Evolutionary conservation across 2,329 filamentous ascomycete species (phyloP).

Genomic region (Penicillium hordei): DNA sequence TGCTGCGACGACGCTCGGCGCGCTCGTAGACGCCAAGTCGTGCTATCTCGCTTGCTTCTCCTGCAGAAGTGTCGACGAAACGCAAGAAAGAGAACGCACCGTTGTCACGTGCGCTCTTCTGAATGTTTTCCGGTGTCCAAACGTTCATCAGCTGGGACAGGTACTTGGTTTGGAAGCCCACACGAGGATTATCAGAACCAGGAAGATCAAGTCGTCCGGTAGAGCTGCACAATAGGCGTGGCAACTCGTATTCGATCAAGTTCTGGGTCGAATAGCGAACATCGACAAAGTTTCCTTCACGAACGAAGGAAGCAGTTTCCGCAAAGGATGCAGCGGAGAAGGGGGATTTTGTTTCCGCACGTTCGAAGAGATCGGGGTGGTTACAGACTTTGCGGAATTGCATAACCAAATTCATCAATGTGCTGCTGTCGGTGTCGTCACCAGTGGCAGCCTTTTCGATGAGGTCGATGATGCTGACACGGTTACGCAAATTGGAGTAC

Average conservation of each 20-base stretch:
- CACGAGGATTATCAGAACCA: slow-evolving; percentile 68
- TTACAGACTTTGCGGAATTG: slow-evolving; percentile 99
- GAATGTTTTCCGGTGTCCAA: slow-evolving; percentile 78
- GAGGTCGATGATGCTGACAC: slow-evolving; percentile 97
- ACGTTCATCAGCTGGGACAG: slow-evolving; percentile 84
- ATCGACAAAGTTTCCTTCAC: slow-evolving; percentile 76
- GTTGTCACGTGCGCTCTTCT: slow-evolving; percentile 59
- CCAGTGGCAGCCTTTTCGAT: slow-evolving; percentile 95
- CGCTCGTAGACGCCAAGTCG: slow-evolving; percentile 72
- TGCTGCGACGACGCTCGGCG: slow-evolving; percentile 58
- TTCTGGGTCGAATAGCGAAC: slow-evolving; percentile 87
- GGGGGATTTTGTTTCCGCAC: slow-evolving; percentile 85
- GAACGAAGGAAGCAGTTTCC: slow-evolving; percentile 91
- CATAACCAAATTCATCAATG: slow-evolving; percentile 99
- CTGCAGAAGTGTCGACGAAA: slow-evolving; percentile 74
- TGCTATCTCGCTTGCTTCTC: slow-evolving; percentile 69
- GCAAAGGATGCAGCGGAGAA: slow-evolving; percentile 83
- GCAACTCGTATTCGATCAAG: slow-evolving; percentile 79
- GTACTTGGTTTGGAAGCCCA: slow-evolving; percentile 78
- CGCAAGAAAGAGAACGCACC: slow-evolving; percentile 85
- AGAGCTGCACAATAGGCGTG: slow-evolving; percentile 77
- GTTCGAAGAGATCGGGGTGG: slow-evolving; percentile 94
- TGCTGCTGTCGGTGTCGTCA: slow-evolving; percentile 91
- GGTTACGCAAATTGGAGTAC: slow-evolving; percentile 88
- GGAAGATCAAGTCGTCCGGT: slow-evolving; percentile 73